phyloP scores from a whole-genome alignment of 352 stramenopile genomes.

The Phytopythium kandeliae region DNA sequence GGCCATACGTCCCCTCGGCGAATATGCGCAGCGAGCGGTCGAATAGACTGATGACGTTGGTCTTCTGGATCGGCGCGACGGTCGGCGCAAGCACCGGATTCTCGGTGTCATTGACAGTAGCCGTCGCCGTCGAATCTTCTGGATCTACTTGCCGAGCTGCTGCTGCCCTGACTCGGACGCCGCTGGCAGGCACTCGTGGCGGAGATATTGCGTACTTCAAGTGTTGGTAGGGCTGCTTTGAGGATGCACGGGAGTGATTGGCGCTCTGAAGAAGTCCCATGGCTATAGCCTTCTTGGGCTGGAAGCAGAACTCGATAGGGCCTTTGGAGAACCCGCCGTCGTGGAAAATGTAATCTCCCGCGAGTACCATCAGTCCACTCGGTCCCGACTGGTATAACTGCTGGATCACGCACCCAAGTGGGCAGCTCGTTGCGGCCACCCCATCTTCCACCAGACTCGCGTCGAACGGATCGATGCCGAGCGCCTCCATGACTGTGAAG shows the following conservation, averaged over 20 bases:
- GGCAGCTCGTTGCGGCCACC: constrained; percentile 14
- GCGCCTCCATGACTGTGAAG: constrained; percentile 19
- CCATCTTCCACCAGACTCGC: constrained; percentile 8
- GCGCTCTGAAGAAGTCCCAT: constrained; percentile 19
- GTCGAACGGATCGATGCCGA: constrained; percentile 27
- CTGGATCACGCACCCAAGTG: constrained; percentile 19
- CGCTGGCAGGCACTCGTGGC: not conserved
- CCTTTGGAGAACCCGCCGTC: constrained; percentile 16
- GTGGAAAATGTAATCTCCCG: constrained; percentile 31
- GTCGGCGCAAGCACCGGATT: not conserved
- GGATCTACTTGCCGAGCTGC: too few relatives aligned
- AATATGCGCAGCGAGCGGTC: constrained; percentile 13
- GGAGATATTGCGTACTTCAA: not conserved
- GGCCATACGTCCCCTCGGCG: constrained; percentile 9
- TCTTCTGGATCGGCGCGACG: not conserved
- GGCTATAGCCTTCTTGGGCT: constrained; percentile 9
- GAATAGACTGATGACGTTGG: constrained; percentile 23
- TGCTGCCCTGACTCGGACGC: not conserved
- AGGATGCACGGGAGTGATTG: not conserved
- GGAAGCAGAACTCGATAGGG: constrained; percentile 18
- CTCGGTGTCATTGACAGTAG: not conserved
- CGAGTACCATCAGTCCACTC: constrained; percentile 17
- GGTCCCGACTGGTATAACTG: constrained; percentile 24
- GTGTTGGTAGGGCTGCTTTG: not conserved
- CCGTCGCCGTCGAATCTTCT: not conserved